Base-by-base conservation (phyloP, 1,139 yeast genomes). In the Entelexis paramagnoliae region DNA sequence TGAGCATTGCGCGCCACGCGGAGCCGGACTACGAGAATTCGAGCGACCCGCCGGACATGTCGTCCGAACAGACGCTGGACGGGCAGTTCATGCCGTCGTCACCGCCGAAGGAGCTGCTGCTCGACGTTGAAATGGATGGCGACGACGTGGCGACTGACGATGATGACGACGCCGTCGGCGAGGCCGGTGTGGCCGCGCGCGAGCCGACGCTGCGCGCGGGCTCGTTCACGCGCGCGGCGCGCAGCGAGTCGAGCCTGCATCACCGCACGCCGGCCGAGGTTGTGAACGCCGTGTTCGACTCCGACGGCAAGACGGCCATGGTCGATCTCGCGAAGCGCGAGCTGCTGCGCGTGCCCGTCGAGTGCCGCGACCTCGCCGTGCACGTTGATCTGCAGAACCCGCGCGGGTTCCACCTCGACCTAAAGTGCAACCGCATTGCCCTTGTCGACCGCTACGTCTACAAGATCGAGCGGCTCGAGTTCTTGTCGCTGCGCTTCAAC, bases 401-500 rank as follows among this genome's bases (percentile, higher is more conserved):
- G 24, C 52, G 55, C 11, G 60, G 73, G 19, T 61, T 77, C 44
- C 76, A 76, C 52, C 62, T 81, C 17, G 77, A 74, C 60, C 71
- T 80, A 9, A 67, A 76, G 3, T 69, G 73, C 49, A 81, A 81
- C 63, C 61, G 64, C n/a, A 59, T 81, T n/a, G 64, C 69, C 20
- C 64, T 68, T 1, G 62, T 81, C n/a, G 74, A 78, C n/a, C 77
- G 79, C 0, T 62, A 70, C 13, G 55, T 81, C 19, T 79, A 80
- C 58, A 70, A 72, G 48, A 71, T 79, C 11, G 63, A 69, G 9
- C 74, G 76, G 44, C 63, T 81, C 16, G 70, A 75, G n/a, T 83
- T 78, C 7, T 64, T 81, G 41, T 71, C 78, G 1, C 64, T 81
- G 50, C 68, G 85, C 41, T 72, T 70, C 49, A 81, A 81, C 61